A percentile compares a stretch with the other conserved stretches of the same genome.
Conservation (phyloP, 345 rosid species). For the Rhodomyrtus tomentosa region DNA sequence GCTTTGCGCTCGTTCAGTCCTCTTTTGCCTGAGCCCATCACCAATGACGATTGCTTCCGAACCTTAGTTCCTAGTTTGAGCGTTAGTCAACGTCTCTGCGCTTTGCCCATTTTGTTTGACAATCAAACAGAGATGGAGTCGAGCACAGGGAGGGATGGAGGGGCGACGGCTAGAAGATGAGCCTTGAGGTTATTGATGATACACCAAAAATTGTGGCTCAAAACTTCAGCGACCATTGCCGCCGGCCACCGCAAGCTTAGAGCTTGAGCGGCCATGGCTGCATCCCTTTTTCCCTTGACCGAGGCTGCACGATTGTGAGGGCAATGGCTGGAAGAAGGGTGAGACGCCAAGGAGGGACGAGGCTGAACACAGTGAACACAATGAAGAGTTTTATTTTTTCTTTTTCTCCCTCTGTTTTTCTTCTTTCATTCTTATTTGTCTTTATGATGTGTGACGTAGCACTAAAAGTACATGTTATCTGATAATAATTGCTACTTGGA, state of each 20-base stretch:
- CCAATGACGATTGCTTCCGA: neutral
- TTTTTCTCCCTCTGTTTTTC: no score
- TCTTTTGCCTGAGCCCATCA: neutral
- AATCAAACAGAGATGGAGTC: neutral
- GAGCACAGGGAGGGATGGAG: neutral
- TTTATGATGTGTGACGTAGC: no score
- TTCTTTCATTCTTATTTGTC: no score
- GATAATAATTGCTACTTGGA: no score
- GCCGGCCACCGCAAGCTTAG: no score
- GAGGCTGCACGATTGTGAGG: neutral
- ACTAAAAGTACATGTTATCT: no score
- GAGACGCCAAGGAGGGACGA: neutral
- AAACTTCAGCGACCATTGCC: neutral
- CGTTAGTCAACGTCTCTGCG: neutral
- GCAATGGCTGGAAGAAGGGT: neutral
- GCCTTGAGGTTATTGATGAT: neutral
- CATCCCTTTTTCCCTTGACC: neutral
- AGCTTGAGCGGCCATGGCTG: neutral
- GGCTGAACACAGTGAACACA: neutral
- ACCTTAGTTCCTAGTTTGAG: neutral
- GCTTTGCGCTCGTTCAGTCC: neutral
- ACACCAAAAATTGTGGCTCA: neutral
- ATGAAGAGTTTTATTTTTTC: no score
- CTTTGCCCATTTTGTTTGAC: neutral
- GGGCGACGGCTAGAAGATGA: neutral